phyloP scores from a whole-genome alignment of 2,329 filamentous ascomycete species.

The Ophiostoma piceae region DNA sequence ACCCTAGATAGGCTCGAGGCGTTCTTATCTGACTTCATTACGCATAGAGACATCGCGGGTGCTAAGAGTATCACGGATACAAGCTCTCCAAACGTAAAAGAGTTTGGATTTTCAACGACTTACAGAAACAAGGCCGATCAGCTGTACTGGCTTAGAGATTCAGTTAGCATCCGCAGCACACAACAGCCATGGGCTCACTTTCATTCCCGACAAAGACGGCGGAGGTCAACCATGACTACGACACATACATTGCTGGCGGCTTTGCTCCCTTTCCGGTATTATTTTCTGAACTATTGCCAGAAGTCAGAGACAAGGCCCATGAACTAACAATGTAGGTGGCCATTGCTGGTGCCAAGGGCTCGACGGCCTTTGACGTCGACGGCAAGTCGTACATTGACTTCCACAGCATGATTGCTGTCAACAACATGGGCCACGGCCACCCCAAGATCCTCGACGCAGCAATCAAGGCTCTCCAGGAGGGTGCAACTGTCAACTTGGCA shows the following conservation, averaged over 20 bases:
- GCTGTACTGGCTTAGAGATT: not conserved
- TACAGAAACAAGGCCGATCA: not conserved
- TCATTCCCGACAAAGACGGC: not conserved
- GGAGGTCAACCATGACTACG: conserved; percentile 6
- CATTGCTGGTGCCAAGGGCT: not conserved
- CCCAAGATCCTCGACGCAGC: not conserved
- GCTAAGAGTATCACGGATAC: not conserved
- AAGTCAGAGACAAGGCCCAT: no score
- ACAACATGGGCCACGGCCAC: not conserved
- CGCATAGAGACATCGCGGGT: not conserved
- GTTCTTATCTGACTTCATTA: not conserved
- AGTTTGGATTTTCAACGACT: not conserved
- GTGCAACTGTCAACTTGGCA: not conserved
- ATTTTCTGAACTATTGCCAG: no score
- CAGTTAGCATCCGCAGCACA: not conserved
- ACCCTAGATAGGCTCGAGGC: not conserved
- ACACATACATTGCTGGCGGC: not conserved
- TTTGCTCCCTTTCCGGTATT: not conserved
- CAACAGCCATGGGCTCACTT: not conserved
- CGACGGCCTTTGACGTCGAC: not conserved
- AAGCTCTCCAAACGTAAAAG: no score
- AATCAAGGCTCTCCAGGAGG: not conserved
- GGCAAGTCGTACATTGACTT: conserved; percentile 4
- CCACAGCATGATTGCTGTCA: not conserved
- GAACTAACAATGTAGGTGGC: not conserved